Percentiles rank a stretch among this genome's conserved stretches.
Evolutionary conservation across 108 stramenopile genomes (phyloP).

Genomic region (Discostella stelligeroides): DNA sequence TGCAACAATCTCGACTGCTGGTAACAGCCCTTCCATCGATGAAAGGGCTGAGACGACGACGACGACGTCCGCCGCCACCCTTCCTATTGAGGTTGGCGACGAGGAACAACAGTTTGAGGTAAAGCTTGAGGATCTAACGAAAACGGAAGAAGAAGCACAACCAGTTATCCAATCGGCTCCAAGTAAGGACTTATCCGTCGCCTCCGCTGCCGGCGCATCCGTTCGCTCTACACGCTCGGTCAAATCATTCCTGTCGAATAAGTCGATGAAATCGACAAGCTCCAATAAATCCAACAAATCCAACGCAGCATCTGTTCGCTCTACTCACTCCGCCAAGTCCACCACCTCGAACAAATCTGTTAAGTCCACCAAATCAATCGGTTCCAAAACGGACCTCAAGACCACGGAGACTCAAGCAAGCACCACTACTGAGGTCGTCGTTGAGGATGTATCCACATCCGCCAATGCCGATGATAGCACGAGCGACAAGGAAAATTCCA

Average conservation of each 20-base stretch:
- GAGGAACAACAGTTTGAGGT: slow-evolving; percentile 24
- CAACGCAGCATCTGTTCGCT: neutral
- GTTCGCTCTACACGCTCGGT: slow-evolving; percentile 8
- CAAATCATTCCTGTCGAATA: neutral
- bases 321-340: slow-evolving; percentile 7
- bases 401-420: neutral
- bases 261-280: neutral
- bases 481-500: neutral
- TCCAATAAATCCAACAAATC: neutral
- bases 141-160: neutral
- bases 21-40: neutral
- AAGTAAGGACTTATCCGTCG: neutral
- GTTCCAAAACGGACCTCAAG: neutral
- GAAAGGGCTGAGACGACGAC: neutral
- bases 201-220: neutral
- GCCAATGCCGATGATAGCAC: no score
- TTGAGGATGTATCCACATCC: no score
- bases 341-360: neutral
- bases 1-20: neutral
- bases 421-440: no score
- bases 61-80: neutral
- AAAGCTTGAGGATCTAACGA: neutral
- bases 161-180: slow-evolving; percentile 1
- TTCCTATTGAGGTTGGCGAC: slow-evolving; percentile 26
- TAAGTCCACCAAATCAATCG: slow-evolving; percentile 9